Evolutionary conservation across 805 yeast species (phyloP), one percentile per base, ranked within the genome.

Genomic region (Grigorovia transvaalensis): DNA sequence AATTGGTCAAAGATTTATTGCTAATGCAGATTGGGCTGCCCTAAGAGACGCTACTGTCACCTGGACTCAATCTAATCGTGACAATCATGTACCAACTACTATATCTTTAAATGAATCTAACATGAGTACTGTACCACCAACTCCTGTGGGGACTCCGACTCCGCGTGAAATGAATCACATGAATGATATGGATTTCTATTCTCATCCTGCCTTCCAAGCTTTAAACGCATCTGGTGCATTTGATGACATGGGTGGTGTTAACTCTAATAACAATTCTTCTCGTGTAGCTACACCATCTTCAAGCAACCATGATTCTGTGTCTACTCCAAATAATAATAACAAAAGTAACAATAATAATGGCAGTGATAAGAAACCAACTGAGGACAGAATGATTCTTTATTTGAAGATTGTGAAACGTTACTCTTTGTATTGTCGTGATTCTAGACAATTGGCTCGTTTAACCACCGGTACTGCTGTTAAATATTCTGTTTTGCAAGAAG

Each of bases 1-100:
- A 46, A 74, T 73, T 49, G 80, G 81, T 11, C 79, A 77, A 67
- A 69, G 67, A 43, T 84, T 81, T 62, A 81, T 85, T 58, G 89
- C 91, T 7, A 81, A 80, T 64, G 91, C 93, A 11, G 91, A 85
- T 68, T 85, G 91, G 91, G 84, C 87, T 43, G 85, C 91, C 2
- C 67, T 86, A 53, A 79, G 90, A 70, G 89, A 83, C 65, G 87
- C 91, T 19, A 85, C 93, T 6, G 66, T 68, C 9, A 66, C 70
- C 5, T 68, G 69, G 69, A 61, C 70, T 20, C 70, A 66, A 52
- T 53, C 53, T 9, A 53, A 62, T 43, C 47, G 55, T 20, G 59
- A 57, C 35, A 50, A 45, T 42, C 44, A 48, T 27, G 47, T 49
- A 5, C 45, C 52, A 27, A 30, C 53, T 13, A 54, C 50, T 18